Base-by-base conservation (phyloP, 176 grass and related monocot genomes). In the Tillandsia fasciculata region DNA sequence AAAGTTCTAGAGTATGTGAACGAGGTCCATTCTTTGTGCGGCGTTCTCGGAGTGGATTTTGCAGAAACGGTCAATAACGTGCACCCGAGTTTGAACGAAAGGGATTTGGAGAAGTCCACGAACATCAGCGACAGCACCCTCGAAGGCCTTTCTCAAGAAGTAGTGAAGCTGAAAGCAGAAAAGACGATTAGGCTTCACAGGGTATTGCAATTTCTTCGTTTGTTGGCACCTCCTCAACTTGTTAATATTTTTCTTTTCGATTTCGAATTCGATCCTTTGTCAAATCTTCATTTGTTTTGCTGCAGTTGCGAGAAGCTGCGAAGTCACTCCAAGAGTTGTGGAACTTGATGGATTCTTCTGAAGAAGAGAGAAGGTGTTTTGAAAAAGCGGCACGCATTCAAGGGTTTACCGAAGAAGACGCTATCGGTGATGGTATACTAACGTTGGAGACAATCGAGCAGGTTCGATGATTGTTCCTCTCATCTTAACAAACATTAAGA, bases 261-360 rank as follows among this genome's bases (percentile, higher is more conserved):
- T 20, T 26, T 77, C 29, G 13, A 0, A 49, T 42, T 63, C 63
- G 11, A 10, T 49, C 67, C 65, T 71, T 52, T 29, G 2, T 72
- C 28, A 1, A 22, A 66, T 76, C 12, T 81, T n/a, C 86, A 76
- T 79, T 7, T 20, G 70, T 61, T 61, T 64, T 57, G 27, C 53
- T 93, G 68, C 73, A 99, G 94, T 73, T 99, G 82, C 90, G 82
- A 81, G 80, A 87, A 79, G 83, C 77, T 28, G 79, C 81, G 24
- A 80, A 81, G 51, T 82, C 88, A 64, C 87, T 99, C 57, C 76
- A 79, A 51, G 81, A 86, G 65, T 50, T 99, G 77, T 99, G 94
- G 94, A 81, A 83, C 81, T 69, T 99, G 66, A 99, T 99, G 94
- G 94, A 99, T 33, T 86, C 89, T 75, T 83, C 89, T 73, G 86